Evolutionary conservation across 108 stramenopile species (phyloP).

Genomic region (Nitzschia sp.): DNA sequence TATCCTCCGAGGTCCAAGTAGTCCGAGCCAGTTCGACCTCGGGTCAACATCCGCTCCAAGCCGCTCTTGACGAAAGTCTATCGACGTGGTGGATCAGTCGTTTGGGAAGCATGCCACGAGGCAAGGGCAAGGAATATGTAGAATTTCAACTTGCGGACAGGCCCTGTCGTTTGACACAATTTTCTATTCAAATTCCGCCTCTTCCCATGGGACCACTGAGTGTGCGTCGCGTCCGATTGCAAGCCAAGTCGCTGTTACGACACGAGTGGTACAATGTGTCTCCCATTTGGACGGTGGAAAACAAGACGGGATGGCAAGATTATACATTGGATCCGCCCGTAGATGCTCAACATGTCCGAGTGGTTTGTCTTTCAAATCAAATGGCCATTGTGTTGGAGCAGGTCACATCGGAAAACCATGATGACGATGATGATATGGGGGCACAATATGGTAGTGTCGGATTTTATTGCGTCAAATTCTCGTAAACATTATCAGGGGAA

Average conservation of each 20-base stretch:
- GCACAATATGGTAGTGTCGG: neutral
- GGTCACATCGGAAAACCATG: neutral
- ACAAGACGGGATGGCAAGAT: slow-evolving; percentile 27
- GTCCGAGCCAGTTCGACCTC: slow-evolving; percentile 15
- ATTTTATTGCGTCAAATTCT: slow-evolving; percentile 5
- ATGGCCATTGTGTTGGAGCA: slow-evolving; percentile 2
- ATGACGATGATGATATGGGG: neutral
- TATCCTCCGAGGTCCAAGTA: neutral
- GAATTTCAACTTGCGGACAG: slow-evolving; percentile 24
- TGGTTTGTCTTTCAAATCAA: slow-evolving; percentile 35
- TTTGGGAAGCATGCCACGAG: slow-evolving; percentile 12
- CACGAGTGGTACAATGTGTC: slow-evolving; percentile 18
- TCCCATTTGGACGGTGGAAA: slow-evolving; percentile 23
- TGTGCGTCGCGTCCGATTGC: slow-evolving; percentile 23
- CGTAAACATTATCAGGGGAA: neutral
- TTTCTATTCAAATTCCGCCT: slow-evolving; percentile 25
- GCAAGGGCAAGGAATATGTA: slow-evolving; percentile 27
- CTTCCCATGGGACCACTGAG: slow-evolving; percentile 28
- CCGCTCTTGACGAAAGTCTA: slow-evolving; percentile 13
- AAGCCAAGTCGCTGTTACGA: neutral
- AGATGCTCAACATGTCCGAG: slow-evolving; percentile 22
- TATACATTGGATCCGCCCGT: slow-evolving; percentile 15
- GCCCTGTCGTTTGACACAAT: slow-evolving; percentile 16
- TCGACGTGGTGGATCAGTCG: slow-evolving; percentile 33
- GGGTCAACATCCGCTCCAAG: neutral